Evolutionary conservation across 2,329 filamentous ascomycete genomes (phyloP).

Genomic region (Aureobasidium sp.): DNA sequence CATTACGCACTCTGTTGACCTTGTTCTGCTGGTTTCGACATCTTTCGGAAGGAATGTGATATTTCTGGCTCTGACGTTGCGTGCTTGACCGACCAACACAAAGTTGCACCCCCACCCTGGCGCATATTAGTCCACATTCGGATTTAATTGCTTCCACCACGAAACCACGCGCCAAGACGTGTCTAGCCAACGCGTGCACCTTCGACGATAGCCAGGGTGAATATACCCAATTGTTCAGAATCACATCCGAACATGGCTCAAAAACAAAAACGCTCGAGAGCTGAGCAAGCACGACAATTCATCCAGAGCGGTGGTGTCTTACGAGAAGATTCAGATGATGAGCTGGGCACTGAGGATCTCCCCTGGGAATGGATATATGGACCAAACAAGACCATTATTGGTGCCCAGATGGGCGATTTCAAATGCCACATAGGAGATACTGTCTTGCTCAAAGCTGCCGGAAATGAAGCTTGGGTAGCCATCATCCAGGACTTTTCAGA

Average conservation of each 20-base stretch:
- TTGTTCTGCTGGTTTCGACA: conserved; percentile 3
- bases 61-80: conserved; percentile 3
- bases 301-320: conserved; percentile 56
- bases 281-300: conserved; percentile 42
- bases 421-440: conserved; percentile 75
- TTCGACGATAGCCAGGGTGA: neutral
- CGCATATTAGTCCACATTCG: conserved; percentile 4
- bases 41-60: neutral
- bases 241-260: conserved; percentile 7
- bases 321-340: conserved; percentile 81
- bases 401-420: conserved; percentile 75
- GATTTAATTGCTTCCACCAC: conserved; percentile 2
- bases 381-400: conserved; percentile 52
- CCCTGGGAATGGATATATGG: conserved; percentile 55
- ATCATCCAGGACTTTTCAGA: conserved; percentile 78
- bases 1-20: conserved; percentile 6
- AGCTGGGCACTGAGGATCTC: conserved; percentile 53
- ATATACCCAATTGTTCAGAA: neutral
- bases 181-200: neutral
- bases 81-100: neutral
- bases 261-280: conserved; percentile 33
- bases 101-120: conserved; percentile 1
- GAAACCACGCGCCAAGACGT: conserved; percentile 8
- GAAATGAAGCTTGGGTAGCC: conserved; percentile 87
- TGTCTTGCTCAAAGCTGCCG: conserved; percentile 81